phyloP scores from a whole-genome alignment of 805 yeast species.

The Vanderwaltozyma polyspora region DNA sequence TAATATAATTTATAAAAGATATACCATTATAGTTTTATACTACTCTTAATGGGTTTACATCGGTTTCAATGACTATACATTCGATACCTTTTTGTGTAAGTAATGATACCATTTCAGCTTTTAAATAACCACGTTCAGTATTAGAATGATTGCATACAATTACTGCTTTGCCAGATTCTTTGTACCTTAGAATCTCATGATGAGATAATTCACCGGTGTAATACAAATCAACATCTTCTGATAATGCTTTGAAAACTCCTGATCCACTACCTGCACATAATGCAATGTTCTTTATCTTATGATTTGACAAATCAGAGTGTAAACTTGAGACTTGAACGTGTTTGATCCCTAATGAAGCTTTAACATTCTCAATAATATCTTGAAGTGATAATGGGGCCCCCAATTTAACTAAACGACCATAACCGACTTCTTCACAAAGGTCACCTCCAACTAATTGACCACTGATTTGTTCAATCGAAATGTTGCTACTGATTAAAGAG shows the following conservation, averaged over 20 bases:
- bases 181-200: conserved; percentile 69
- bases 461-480: conserved; percentile 17
- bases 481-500: conserved; percentile 7
- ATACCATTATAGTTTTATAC: background rate
- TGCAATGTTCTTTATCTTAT: conserved; percentile 47
- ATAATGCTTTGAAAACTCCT: conserved; percentile 43
- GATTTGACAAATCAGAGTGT: conserved; percentile 13
- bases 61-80: conserved; percentile 42
- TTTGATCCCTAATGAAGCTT: conserved; percentile 38
- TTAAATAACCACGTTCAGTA: conserved; percentile 80
- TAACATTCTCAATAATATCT: conserved; percentile 40
- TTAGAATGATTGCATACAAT: conserved; percentile 82
- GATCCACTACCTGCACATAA: conserved; percentile 95
- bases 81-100: conserved; percentile 35
- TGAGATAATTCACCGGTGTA: conserved; percentile 92
- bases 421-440: conserved; percentile 42
- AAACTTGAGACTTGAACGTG: conserved; percentile 53
- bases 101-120: conserved; percentile 30
- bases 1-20: no score
- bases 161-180: conserved; percentile 61
- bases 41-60: conserved; percentile 49
- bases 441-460: conserved; percentile 15
- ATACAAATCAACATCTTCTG: conserved; percentile 53
- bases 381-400: conserved; percentile 32
- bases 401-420: conserved; percentile 63